Conservation (phyloP, 176 grass and related monocot genomes). For the Oryza longistaminata region DNA sequence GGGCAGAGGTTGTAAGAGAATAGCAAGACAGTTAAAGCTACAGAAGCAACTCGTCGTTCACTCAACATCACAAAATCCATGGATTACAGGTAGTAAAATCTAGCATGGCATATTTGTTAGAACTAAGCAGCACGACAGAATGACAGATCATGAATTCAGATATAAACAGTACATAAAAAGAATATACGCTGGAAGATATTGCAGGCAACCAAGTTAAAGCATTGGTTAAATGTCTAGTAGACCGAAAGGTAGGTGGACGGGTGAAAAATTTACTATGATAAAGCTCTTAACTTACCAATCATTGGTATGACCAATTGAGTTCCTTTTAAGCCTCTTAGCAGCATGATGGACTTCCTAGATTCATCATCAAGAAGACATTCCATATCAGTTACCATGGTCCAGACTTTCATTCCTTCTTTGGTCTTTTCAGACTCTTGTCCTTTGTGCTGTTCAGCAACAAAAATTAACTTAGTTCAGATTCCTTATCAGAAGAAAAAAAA, state of each 20-base stretch:
- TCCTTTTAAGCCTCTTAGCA: slow-evolving; percentile 81
- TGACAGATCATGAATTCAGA: neutral
- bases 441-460: slow-evolving; percentile 31
- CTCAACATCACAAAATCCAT: neutral
- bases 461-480: slow-evolving; percentile 19
- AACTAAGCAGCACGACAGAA: neutral
- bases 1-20: neutral
- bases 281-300: slow-evolving; percentile 55
- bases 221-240: neutral
- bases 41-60: neutral
- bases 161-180: neutral
- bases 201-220: neutral
- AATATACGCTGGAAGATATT: neutral
- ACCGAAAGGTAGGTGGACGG: neutral
- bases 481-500: neutral
- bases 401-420: slow-evolving; percentile 58
- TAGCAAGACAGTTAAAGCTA: neutral
- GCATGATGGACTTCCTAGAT: slow-evolving; percentile 65
- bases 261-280: neutral
- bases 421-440: slow-evolving; percentile 20
- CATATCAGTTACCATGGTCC: slow-evolving; percentile 83
- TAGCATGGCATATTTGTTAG: neutral
- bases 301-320: slow-evolving; percentile 73
- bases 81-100: neutral
- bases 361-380: slow-evolving; percentile 75